Evolutionary conservation across 768 basidiomycete species (phyloP), one percentile per base, ranked within the genome.

Genomic region (Trametes sanguinea): DNA sequence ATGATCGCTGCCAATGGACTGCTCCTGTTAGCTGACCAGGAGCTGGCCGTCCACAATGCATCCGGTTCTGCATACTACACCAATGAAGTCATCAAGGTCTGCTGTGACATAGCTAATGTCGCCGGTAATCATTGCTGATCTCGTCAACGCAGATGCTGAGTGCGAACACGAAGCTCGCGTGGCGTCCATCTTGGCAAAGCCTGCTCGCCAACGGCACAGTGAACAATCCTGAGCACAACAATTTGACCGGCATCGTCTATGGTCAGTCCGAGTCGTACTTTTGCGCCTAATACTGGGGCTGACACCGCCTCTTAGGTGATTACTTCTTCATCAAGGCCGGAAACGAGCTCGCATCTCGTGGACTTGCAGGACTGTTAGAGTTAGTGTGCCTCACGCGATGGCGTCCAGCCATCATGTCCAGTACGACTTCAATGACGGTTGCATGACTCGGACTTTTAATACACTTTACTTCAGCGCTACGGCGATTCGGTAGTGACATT

Each of bases 181-280:
- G 86, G 86, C 73, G 76, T 32, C 83, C 85, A 16, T 68, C 75
- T 14, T 88, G 86, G 85, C 80, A 87, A 67, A 87, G 85, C 66
- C 71, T 88, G 29, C 76, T 88, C 44, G 82, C 86, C 2, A 86
- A 88, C 68, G 87, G 84, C 39, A 88, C 87, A 6, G 85, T 86
- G 4, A 85, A 87, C 68, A 76, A 76, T 68, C 85, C 82, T 2
- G 78, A 75, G 37, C 62, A 63, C 30, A 86, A 85, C 69, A 81
- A 77, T 61, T 71, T 83, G 57, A 88, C 87, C 2, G 87, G 86
- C 0, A 87, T 82, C 47, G 80, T 86, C 10, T 84, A 84, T 67
- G 83, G 82, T 81, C 54, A 30, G 76, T 64, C 1, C 29, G 51
- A 4, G 22, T 11, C 22, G 16, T 16, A 30, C 3, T 10, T 17